Base-by-base conservation (phyloP, 306 rosid genomes). In the Prunus mira region DNA sequence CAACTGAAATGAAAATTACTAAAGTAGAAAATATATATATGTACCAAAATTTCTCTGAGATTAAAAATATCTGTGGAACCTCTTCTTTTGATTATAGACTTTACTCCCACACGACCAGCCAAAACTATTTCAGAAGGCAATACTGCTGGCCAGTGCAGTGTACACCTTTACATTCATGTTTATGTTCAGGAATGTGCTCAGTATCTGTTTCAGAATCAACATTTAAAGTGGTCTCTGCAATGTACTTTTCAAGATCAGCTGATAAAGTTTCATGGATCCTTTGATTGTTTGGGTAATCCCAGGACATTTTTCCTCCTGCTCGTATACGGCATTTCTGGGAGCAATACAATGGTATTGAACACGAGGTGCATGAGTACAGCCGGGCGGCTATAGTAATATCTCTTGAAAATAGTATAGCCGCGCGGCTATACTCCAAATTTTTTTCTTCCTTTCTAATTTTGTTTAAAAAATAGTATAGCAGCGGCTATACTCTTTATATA, bases 51-150 rank as follows among this genome's bases (percentile, higher is more conserved):
- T 80, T 82, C 85, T 67, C 73, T 78, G 46, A 86, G 76, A 65
- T 75, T 74, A 49, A 80, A 30, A 79, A 55, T 82, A 81, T 84
- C 82, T 30, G 56, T 74, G 25, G 75, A 78, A 61, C 79, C 72
- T 68, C 80, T 79, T 62, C 82, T 86, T 27, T 79, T 75, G 32
- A 78, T 78, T 63, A 75, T 65, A 73, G 79, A 85, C 75, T 85
- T 88, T 0, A 85, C 87, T 13, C 89, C 74, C 52, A 88, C 69
- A 76, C 97, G 89, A 66, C 98, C 96, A 72, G 92, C 93, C 87
- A 93, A 91, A 84, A 88, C 98, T 80, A 93, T 82, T 78, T 93
- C 97, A 49, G 97, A 75, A 9, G 98, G 96, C 58, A 93, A 77
- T 61, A 91, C 87, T 46, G 84, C 82, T 72, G 97, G 85, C 98